Evolutionary conservation across 345 rosid species (phyloP).

Genomic region (Lepidium sativum): DNA sequence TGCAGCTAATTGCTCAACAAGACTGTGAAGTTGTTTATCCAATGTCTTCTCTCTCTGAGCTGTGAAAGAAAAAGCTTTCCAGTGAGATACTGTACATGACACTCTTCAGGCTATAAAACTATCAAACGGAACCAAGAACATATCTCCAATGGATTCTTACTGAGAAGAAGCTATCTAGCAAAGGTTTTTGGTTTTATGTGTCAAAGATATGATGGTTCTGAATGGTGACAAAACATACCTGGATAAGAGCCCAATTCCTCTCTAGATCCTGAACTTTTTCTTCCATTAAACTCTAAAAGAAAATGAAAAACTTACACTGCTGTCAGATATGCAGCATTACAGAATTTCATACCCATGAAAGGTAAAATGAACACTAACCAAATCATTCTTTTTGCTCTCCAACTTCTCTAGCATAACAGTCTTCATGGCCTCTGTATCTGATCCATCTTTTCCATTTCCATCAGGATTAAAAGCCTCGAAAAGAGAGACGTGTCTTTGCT

Average conservation of each 20-base stretch:
- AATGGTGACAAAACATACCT: conserved; percentile 35
- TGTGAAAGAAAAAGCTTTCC: conserved; percentile 24
- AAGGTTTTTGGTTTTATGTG: background rate
- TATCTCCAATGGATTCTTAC: background rate
- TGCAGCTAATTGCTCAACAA: conserved; percentile 80
- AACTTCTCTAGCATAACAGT: conserved; percentile 46
- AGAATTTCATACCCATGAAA: conserved; percentile 5
- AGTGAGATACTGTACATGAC: background rate
- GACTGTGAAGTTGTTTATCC: conserved; percentile 87
- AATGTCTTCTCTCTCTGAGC: conserved; percentile 89
- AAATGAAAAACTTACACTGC: background rate
- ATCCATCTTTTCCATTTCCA: conserved; percentile 29
- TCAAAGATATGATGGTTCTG: background rate
- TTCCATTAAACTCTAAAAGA: conserved; percentile 55
- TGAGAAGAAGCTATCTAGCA: background rate
- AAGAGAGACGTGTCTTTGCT: no score
- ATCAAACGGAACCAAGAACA: background rate
- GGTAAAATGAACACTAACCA: conserved; percentile 37
- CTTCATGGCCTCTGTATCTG: conserved; percentile 36
- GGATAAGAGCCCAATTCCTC: conserved; percentile 60
- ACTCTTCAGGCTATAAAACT: background rate
- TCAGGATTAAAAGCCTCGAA: background rate
- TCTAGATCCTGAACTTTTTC: conserved; percentile 63
- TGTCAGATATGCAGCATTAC: conserved; percentile 2
- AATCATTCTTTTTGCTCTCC: conserved; percentile 63